Evolutionary conservation across 2,329 filamentous ascomycete genomes (phyloP), one percentile per base, ranked within the genome.

Genomic region (Curvularia eragrostidis): DNA sequence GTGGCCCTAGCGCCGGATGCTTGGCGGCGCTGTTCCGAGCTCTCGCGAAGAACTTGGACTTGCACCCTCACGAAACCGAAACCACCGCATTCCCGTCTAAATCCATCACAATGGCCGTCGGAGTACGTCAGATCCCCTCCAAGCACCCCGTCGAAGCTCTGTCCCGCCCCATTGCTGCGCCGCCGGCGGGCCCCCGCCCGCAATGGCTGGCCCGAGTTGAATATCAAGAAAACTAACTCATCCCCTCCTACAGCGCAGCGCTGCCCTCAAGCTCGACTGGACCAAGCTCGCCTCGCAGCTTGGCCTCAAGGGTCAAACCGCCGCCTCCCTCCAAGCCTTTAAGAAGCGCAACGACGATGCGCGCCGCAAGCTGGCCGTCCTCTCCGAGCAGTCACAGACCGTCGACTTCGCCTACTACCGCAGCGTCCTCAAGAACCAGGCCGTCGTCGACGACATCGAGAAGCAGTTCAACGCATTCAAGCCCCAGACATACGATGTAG

Each of bases 281-380:
- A 88, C 88, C 83, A 95, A 96, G 84, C 88, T 99, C 77, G 90
- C 90, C 82, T 88, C 87, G 82, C 96, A 94, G 77, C 93, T 99
- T 75, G 94, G 94, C 80, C 92, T 99, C 80, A 91, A 91, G 81
- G 95, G 95, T 80, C 91, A 93, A 84, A 99, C 95, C 71, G 93
- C 91, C 71, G 83, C 89, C 74, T 90, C 94, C 63, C 92, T 99
- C 63, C 90, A 94, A 80, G 87, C 91, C 68, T 99, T 99, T 90
- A 99, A 99, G 88, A 95, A 97, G 89, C 93, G 95, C 84, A 97
- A 98, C 86, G 95, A 99, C 79, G 93, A 97, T 79, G 94, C 92
- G 78, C 93, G 94, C 82, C 94, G 95, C 84, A 94, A 94, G 83
- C 86, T 99, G 62, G 88, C 90, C 80, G 74, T 87, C 63, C 91